phyloP scores from a whole-genome alignment of 768 basidiomycete genomes.

The Leccinellum albellum region DNA sequence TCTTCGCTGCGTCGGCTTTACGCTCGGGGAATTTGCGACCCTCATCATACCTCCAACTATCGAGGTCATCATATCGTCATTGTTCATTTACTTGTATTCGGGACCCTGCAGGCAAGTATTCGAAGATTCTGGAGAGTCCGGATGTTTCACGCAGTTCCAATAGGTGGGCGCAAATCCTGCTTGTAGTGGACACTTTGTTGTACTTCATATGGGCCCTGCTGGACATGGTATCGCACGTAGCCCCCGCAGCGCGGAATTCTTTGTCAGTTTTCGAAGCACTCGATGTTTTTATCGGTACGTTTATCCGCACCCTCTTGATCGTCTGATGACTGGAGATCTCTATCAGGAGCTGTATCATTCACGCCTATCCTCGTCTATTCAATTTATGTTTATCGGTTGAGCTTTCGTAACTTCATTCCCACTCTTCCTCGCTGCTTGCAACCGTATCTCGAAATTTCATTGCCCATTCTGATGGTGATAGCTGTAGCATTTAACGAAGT shows the following conservation, averaged over 20 bases:
- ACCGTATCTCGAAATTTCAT: slow-evolving; percentile 39
- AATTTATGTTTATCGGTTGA: slow-evolving; percentile 58
- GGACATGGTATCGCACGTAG: slow-evolving; percentile 55
- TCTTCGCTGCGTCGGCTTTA: slow-evolving; percentile 64
- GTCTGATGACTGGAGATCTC: neutral
- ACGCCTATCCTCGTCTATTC: slow-evolving; percentile 63
- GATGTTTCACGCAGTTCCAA: slow-evolving; percentile 2
- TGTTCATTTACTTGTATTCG: slow-evolving; percentile 49
- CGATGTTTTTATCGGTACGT: slow-evolving; percentile 61
- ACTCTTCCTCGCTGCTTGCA: slow-evolving; percentile 50
- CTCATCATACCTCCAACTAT: slow-evolving; percentile 62
- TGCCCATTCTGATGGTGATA: slow-evolving; percentile 53
- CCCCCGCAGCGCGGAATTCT: slow-evolving; percentile 48
- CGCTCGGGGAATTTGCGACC: slow-evolving; percentile 40
- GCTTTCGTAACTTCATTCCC: slow-evolving; percentile 47
- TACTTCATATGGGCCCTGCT: slow-evolving; percentile 58
- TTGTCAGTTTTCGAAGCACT: slow-evolving; percentile 46
- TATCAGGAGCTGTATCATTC: slow-evolving; percentile 51
- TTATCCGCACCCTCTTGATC: neutral
- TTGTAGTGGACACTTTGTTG: slow-evolving; percentile 58
- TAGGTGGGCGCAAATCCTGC: slow-evolving; percentile 51
- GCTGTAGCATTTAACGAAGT: slow-evolving; percentile 55
- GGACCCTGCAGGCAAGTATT: slow-evolving; percentile 45
- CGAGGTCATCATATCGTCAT: slow-evolving; percentile 57
- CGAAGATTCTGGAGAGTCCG: neutral